Evolutionary conservation across 768 basidiomycete species (phyloP).

Genomic region (Mycena amicta): DNA sequence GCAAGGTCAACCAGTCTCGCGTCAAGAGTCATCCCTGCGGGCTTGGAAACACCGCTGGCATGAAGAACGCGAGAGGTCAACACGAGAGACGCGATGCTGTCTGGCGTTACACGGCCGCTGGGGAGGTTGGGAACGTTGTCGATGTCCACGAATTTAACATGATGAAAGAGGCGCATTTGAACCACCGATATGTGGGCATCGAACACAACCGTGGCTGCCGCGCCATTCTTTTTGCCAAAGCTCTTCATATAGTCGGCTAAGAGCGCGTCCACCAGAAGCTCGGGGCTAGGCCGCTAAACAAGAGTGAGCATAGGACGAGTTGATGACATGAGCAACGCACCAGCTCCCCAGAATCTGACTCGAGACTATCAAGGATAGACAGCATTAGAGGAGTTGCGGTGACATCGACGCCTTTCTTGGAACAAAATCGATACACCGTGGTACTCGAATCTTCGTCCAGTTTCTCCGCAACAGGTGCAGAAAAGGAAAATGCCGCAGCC

Average conservation of each 20-base stretch:
- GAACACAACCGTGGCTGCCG: slow-evolving; percentile 32
- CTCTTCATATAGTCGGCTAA: slow-evolving; percentile 41
- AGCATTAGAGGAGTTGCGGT: slow-evolving; percentile 60
- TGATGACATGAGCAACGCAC: slow-evolving; percentile 33
- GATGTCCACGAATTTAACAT: not conserved
- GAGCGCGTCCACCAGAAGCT: slow-evolving; percentile 44
- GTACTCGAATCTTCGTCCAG: slow-evolving; percentile 28
- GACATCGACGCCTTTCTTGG: slow-evolving; percentile 39
- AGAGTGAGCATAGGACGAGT: not conserved
- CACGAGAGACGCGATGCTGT: not conserved
- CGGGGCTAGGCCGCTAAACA: slow-evolving; percentile 35
- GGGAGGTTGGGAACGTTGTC: too few species aligned
- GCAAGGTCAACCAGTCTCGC: not conserved
- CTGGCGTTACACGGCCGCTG: not conserved
- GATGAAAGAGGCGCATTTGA: slow-evolving; percentile 49
- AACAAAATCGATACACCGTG: slow-evolving; percentile 45
- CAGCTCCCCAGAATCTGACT: slow-evolving; percentile 47
- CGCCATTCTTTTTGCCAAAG: slow-evolving; percentile 28
- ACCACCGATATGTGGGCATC: slow-evolving; percentile 45
- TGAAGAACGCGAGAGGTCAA: not conserved
- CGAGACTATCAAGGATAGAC: slow-evolving; percentile 43
- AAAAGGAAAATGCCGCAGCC: slow-evolving; percentile 1
- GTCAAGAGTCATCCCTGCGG: not conserved
- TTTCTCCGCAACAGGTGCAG: not conserved
- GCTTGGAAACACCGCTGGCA: not conserved